These are phyloP conservation scores for Tylopilus intermedius DNA, from an alignment of 768 basidiomycete species.

Conservation along the genomic window DNA sequence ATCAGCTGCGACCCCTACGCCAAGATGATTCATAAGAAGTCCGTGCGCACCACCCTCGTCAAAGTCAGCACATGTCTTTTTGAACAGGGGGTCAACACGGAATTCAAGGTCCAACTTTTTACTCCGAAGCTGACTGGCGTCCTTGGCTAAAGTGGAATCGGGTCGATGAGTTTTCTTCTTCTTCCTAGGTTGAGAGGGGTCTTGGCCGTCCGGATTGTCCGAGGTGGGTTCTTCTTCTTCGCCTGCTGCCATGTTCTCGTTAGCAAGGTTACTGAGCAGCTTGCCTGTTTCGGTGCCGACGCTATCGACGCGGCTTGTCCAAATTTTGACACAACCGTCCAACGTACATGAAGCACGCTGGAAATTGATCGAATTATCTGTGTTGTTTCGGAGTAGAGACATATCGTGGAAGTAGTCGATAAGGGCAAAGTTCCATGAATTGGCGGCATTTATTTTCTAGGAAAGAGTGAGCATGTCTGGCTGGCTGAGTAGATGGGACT, in stretches of 20 bases:
- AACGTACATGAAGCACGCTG: conserved; percentile 97
- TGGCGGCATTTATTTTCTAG: conserved; percentile 97
- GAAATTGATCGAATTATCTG: conserved; percentile 97
- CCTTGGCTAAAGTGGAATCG: conserved; percentile 87
- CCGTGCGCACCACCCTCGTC: conserved; percentile 98
- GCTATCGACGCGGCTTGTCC: conserved; percentile 96
- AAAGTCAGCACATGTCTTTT: conserved; percentile 96
- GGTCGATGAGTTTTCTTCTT: conserved; percentile 66
- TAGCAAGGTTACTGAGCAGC: conserved; percentile 81
- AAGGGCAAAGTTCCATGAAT: conserved; percentile 96
- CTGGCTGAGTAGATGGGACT: conserved; percentile 1
- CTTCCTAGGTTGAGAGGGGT: conserved; percentile 49
- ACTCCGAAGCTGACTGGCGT: conserved; percentile 69
- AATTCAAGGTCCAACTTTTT: conserved; percentile 97
- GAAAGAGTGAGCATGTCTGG: conserved; percentile 9
- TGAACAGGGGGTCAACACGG: conserved; percentile 93
- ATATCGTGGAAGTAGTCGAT: conserved; percentile 99
- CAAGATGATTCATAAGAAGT: conserved; percentile 92
- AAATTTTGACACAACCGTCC: conserved; percentile 98
- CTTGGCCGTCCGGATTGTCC: conserved; percentile 61
- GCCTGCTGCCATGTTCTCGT: conserved; percentile 54
- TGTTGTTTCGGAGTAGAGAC: conserved; percentile 87
- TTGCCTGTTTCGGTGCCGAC: conserved; percentile 97
- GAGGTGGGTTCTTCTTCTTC: conserved; percentile 55
- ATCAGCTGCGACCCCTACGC: conserved; percentile 69